phyloP scores from a whole-genome alignment of 116 monocot genomes.

The Papilionanthe hybrid region DNA sequence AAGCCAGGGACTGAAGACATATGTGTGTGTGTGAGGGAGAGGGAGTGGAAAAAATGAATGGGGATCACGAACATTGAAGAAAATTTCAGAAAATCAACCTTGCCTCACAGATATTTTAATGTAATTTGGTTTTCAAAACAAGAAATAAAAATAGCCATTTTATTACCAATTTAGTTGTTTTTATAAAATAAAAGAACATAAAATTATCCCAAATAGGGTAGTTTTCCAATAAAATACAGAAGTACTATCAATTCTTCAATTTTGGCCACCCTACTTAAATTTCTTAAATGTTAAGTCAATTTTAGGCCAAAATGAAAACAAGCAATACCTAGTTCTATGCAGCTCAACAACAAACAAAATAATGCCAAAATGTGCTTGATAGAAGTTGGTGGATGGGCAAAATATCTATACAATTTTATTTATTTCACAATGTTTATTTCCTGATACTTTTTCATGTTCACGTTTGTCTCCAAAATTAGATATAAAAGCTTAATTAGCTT shows the following conservation, averaged over 20 bases:
- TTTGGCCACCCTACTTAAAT: not conserved
- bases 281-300: not conserved
- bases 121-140: too few species aligned
- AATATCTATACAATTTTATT: not conserved
- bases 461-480: too few species aligned
- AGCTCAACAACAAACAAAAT: not conserved
- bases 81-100: too few species aligned
- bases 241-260: too few species aligned
- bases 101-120: too few species aligned
- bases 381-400: not conserved
- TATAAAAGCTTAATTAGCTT: too few species aligned
- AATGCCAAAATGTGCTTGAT: not conserved
- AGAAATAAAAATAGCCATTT: not conserved
- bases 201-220: not conserved
- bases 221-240: too few species aligned
- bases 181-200: not conserved
- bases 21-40: too few species aligned
- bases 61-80: too few species aligned
- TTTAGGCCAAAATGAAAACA: not conserved
- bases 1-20: too few species aligned
- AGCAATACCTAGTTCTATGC: not conserved
- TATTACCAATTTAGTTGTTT: not conserved
- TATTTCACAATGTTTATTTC: not conserved
- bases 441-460: too few species aligned
- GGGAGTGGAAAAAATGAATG: too few species aligned